Evolutionary conservation across 2,329 filamentous ascomycete genomes (phyloP).

Genomic region (Acrocalymma vagum): DNA sequence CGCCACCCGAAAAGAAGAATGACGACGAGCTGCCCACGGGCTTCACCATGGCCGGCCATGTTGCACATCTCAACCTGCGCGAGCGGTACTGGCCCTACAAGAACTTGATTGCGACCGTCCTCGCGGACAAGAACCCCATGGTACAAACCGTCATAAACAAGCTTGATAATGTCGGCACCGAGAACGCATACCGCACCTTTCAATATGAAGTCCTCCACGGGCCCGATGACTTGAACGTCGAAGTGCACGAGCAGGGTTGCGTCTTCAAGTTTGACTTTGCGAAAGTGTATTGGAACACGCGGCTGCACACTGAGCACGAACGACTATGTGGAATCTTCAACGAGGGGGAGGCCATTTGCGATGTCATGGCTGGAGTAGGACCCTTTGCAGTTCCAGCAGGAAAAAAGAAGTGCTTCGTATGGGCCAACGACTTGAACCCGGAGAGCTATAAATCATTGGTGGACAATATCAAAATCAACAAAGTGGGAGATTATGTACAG

Average conservation of each 20-base stretch:
- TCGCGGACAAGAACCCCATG: constrained; percentile 86
- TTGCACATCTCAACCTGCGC: constrained; percentile 93
- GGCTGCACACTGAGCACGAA: constrained; percentile 88
- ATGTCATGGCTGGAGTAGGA: constrained; percentile 97
- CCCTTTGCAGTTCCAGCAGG: constrained; percentile 94
- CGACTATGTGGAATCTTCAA: constrained; percentile 79
- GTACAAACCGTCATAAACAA: constrained; percentile 97
- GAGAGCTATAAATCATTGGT: constrained; percentile 79
- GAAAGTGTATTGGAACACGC: constrained; percentile 98
- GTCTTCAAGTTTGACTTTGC: constrained; percentile 92
- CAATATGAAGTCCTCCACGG: constrained; percentile 89
- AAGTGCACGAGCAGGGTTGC: constrained; percentile 82
- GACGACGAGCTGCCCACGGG: constrained; percentile 84
- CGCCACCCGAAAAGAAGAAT: constrained; percentile 71
- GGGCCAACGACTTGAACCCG: constrained; percentile 97
- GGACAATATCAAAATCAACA: constrained; percentile 78
- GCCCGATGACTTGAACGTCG: constrained; percentile 81
- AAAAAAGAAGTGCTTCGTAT: constrained; percentile 89
- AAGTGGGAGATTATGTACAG: constrained; percentile 75
- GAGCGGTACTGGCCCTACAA: constrained; percentile 87
- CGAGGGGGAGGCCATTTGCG: constrained; percentile 88
- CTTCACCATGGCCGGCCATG: constrained; percentile 89
- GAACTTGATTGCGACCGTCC: constrained; percentile 80
- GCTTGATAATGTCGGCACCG: constrained; percentile 83
- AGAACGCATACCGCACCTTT: constrained; percentile 91